These are phyloP conservation scores for Zygosaccharomyces pseudobailii DNA, from an alignment of 1,139 yeast species.

Conservation along the genomic window DNA sequence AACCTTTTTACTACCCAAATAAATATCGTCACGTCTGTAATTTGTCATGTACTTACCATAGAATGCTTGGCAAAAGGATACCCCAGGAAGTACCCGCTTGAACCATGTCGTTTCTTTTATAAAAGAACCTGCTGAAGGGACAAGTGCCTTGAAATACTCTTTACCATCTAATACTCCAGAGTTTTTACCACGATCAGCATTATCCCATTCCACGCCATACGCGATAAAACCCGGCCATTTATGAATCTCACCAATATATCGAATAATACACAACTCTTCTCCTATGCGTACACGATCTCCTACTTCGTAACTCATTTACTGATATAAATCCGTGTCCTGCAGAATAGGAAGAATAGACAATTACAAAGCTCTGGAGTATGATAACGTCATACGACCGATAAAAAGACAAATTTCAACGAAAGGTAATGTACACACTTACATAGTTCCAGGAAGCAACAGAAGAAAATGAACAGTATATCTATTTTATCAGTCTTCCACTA, in stretches of 20 bases:
- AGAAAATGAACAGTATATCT: background rate
- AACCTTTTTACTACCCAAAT: constrained; percentile 51
- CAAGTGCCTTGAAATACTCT: constrained; percentile 40
- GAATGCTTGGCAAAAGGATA: constrained; percentile 48
- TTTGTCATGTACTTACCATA: constrained; percentile 41
- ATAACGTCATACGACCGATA: no score
- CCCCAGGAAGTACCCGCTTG: constrained; percentile 32
- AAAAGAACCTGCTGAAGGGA: constrained; percentile 57
- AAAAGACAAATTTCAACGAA: background rate
- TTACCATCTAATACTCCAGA: constrained; percentile 46
- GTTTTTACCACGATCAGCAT: constrained; percentile 49
- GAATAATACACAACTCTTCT: constrained; percentile 57
- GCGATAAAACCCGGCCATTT: constrained; percentile 59
- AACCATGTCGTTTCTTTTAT: constrained; percentile 42
- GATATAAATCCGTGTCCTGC: no score
- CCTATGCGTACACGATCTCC: constrained; percentile 46
- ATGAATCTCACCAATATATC: constrained; percentile 54
- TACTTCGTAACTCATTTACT: constrained; percentile 17
- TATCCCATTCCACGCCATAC: constrained; percentile 87
- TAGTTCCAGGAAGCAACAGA: background rate
- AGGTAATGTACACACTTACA: constrained; percentile 6
- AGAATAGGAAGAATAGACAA: no score
- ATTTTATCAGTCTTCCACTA: no score
- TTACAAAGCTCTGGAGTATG: no score
- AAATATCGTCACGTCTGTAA: constrained; percentile 31